Conservation (phyloP, 75 land plant genomes). For the Azolla pinnata region DNA sequence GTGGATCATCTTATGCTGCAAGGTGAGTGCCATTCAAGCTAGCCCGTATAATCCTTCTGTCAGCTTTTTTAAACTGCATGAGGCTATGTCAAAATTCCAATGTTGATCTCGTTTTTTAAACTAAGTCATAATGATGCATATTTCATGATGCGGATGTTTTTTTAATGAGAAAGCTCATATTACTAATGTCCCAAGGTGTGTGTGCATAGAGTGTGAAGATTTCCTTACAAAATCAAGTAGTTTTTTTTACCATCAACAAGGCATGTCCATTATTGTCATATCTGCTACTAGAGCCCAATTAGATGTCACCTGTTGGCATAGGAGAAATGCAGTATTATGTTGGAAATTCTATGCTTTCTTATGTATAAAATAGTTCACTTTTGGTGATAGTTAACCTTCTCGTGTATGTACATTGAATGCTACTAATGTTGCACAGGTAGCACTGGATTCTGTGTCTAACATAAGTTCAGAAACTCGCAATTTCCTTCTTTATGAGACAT, state of each 20-base stretch:
- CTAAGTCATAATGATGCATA: not conserved
- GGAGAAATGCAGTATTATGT: not conserved
- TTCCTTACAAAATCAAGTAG: too few species aligned
- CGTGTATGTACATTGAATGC: too few species aligned
- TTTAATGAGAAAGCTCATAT: not conserved
- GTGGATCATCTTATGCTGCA: constrained; percentile 60
- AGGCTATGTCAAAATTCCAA: not conserved
- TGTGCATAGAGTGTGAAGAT: too few species aligned
- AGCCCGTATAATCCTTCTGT: not conserved
- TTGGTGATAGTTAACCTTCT: too few species aligned
- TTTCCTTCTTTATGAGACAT: constrained; percentile 80
- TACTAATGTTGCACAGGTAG: too few species aligned
- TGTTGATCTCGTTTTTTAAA: not conserved
- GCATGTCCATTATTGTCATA: not conserved
- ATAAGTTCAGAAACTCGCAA: constrained; percentile 51
- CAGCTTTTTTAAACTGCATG: not conserved
- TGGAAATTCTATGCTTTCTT: not conserved
- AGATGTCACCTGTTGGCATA: not conserved
- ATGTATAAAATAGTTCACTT: constrained; percentile 1
- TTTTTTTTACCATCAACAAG: too few species aligned
- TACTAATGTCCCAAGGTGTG: too few species aligned
- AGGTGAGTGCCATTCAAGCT: constrained; percentile 31
- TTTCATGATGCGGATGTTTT: not conserved
- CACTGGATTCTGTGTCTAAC: constrained; percentile 74
- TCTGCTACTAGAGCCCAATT: not conserved